Conservation (phyloP, 805 yeast species). For the Spathaspora hagerdaliae region DNA sequence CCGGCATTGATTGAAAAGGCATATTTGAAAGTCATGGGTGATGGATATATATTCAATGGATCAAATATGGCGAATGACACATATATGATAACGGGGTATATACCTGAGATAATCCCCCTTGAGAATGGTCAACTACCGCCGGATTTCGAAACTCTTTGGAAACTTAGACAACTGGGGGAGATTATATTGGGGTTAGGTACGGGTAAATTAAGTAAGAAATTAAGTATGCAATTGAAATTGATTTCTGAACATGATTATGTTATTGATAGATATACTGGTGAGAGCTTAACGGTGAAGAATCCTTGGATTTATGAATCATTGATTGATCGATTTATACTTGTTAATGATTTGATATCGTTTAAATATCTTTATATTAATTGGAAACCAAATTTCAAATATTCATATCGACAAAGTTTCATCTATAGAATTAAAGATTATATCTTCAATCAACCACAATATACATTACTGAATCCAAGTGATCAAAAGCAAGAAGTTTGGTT, state of each 20-base stretch:
- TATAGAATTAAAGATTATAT: slow-evolving; percentile 8
- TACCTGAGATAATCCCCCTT: slow-evolving; percentile 55
- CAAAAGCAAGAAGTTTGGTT: slow-evolving; percentile 37
- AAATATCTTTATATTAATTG: slow-evolving; percentile 66
- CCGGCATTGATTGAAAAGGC: slow-evolving; percentile 81
- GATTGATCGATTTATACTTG: slow-evolving; percentile 13
- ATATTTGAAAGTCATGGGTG: slow-evolving; percentile 53
- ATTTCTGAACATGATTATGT: slow-evolving; percentile 71
- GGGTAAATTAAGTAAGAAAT: slow-evolving; percentile 35
- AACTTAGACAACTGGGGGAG: slow-evolving; percentile 25
- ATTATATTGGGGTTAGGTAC: slow-evolving; percentile 69
- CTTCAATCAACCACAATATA: slow-evolving; percentile 42
- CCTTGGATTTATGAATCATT: slow-evolving; percentile 29
- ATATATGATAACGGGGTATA: slow-evolving; percentile 62
- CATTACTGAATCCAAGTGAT: slow-evolving; percentile 28
- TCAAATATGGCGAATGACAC: slow-evolving; percentile 75
- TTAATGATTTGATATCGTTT: slow-evolving; percentile 24
- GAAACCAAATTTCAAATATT: slow-evolving; percentile 36
- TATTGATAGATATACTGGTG: slow-evolving; percentile 26
- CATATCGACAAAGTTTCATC: slow-evolving; percentile 23
- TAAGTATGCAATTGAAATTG: slow-evolving; percentile 34
- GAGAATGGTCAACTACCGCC: slow-evolving; percentile 32
- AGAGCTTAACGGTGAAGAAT: slow-evolving; percentile 20
- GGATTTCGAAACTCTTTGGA: slow-evolving; percentile 15
- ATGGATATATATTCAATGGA: slow-evolving; percentile 62